A percentile compares a stretch with the other conserved stretches of the same genome.
Evolutionary conservation across 1,139 yeast genomes (phyloP).

Genomic region (Kodamaea arcana): DNA sequence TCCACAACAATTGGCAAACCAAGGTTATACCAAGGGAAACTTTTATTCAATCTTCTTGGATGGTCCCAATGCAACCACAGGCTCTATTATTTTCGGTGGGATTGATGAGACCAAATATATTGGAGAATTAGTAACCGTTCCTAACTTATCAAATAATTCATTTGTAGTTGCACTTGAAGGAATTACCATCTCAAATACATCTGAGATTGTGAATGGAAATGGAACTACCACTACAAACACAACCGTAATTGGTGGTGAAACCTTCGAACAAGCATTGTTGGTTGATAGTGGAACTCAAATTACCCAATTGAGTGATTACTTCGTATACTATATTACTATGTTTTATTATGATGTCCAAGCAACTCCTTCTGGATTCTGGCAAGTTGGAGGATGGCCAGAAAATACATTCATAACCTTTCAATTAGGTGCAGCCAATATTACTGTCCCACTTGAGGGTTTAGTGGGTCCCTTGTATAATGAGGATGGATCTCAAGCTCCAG

Average conservation of each 20-base stretch:
- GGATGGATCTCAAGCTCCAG: constrained; percentile 1
- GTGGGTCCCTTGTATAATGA: not conserved
- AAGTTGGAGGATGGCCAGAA: constrained; percentile 2
- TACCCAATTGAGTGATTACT: too few species aligned
- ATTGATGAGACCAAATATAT: constrained; percentile 48
- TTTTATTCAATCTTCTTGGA: constrained; percentile 46
- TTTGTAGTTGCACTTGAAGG: too few species aligned
- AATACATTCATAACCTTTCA: not conserved
- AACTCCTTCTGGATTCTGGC: constrained; percentile 1
- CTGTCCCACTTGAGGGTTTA: not conserved
- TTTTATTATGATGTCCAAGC: not conserved
- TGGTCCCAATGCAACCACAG: constrained; percentile 19
- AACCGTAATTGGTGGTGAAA: constrained; percentile 42
- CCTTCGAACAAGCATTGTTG: constrained; percentile 65
- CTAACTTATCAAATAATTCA: constrained; percentile 21
- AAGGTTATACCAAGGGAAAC: constrained; percentile 45
- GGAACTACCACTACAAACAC: not conserved
- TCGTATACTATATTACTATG: constrained; percentile 30
- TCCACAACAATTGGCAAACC: constrained; percentile 7
- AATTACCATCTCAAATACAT: not conserved
- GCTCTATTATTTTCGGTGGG: constrained; percentile 55
- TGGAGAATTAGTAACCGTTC: constrained; percentile 39
- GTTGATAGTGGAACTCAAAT: constrained; percentile 49
- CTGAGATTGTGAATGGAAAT: not conserved
- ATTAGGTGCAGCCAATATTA: not conserved